Conservation (phyloP, 2,329 filamentous ascomycete genomes). For the Grosmannia clavigera region DNA sequence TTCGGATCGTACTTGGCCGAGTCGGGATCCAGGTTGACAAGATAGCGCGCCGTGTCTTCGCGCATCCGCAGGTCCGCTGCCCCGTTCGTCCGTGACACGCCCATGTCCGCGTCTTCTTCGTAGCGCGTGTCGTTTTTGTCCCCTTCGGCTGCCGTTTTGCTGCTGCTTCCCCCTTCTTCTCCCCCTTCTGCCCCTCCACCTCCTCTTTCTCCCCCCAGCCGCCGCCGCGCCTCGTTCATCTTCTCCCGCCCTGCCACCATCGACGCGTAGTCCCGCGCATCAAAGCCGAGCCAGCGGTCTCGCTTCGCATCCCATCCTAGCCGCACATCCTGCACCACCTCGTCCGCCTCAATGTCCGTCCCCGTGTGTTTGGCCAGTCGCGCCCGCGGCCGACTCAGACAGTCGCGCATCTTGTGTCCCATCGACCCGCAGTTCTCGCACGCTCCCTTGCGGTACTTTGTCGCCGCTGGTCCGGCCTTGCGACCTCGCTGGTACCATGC, state of each 20-base stretch:
- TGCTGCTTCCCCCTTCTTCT: slow-evolving; percentile 44
- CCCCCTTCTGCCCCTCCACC: slow-evolving; percentile 34
- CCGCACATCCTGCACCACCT: slow-evolving; percentile 71
- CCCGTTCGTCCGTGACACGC: slow-evolving; percentile 78
- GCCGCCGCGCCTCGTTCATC: slow-evolving; percentile 61
- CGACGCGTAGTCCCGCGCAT: slow-evolving; percentile 68
- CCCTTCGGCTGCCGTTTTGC: not conserved
- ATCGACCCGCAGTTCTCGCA: slow-evolving; percentile 98
- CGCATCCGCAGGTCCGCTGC: slow-evolving; percentile 83
- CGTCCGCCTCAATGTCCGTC: slow-evolving; percentile 85
- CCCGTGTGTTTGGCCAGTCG: slow-evolving; percentile 87
- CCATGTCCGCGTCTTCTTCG: slow-evolving; percentile 94
- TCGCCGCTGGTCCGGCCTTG: slow-evolving; percentile 74
- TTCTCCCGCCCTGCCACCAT: slow-evolving; percentile 87
- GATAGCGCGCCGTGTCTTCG: slow-evolving; percentile 95
- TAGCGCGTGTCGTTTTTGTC: slow-evolving; percentile 32
- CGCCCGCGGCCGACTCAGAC: slow-evolving; percentile 76
- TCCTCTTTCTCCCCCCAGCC: slow-evolving; percentile 34
- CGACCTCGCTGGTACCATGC: slow-evolving; percentile 91
- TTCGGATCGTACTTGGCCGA: slow-evolving; percentile 98
- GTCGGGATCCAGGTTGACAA: slow-evolving; percentile 87
- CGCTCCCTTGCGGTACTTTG: slow-evolving; percentile 94
- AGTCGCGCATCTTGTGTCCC: slow-evolving; percentile 93
- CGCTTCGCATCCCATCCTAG: slow-evolving; percentile 95
- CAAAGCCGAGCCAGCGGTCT: slow-evolving; percentile 98